Percentiles rank a stretch among this genome's conserved stretches.
These are phyloP conservation scores for Elsinoe australis DNA, from an alignment of 2,329 filamentous ascomycete species.

Conservation along the genomic window DNA sequence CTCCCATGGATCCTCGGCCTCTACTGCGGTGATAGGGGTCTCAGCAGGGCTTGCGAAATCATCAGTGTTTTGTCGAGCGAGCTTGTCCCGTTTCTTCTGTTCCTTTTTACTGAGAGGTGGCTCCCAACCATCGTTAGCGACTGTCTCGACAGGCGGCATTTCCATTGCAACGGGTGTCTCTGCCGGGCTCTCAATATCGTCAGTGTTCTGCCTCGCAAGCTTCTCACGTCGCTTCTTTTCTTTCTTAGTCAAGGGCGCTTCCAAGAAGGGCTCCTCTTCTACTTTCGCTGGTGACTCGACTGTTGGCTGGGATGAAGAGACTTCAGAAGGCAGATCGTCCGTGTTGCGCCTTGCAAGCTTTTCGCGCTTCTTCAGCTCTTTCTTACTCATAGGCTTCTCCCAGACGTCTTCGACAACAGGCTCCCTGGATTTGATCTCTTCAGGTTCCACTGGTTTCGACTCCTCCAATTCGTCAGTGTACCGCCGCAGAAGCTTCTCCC, in stretches of 20 bases:
- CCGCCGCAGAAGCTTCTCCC: not conserved
- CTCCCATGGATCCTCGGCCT: slow-evolving; percentile 21
- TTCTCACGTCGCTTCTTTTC: slow-evolving; percentile 36
- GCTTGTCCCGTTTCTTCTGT: slow-evolving; percentile 41
- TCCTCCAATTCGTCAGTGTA: not conserved
- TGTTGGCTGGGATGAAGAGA: not conserved
- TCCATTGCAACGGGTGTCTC: too few relatives aligned
- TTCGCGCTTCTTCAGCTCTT: slow-evolving; percentile 36
- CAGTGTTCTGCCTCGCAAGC: slow-evolving; percentile 28
- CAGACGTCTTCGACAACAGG: slow-evolving; percentile 23
- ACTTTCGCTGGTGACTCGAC: not conserved
- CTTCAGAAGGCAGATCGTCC: not conserved
- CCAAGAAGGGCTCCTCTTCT: slow-evolving; percentile 11
- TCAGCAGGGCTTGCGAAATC: not conserved
- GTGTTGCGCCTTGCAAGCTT: slow-evolving; percentile 17
- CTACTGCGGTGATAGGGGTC: not conserved
- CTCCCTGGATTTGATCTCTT: not conserved
- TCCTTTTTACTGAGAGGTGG: slow-evolving; percentile 30
- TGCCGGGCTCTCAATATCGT: slow-evolving; percentile 1
- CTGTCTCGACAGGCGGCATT: slow-evolving; percentile 7
- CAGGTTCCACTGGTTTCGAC: too few relatives aligned
- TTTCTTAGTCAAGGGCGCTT: slow-evolving; percentile 18
- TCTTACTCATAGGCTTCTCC: slow-evolving; percentile 30
- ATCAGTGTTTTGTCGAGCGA: slow-evolving; percentile 26
- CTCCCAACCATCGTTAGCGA: slow-evolving; percentile 29